Percentiles rank a stretch among this genome's conserved stretches.
phyloP scores from a whole-genome alignment of 805 yeast genomes.

The Pichia kluyveri region DNA sequence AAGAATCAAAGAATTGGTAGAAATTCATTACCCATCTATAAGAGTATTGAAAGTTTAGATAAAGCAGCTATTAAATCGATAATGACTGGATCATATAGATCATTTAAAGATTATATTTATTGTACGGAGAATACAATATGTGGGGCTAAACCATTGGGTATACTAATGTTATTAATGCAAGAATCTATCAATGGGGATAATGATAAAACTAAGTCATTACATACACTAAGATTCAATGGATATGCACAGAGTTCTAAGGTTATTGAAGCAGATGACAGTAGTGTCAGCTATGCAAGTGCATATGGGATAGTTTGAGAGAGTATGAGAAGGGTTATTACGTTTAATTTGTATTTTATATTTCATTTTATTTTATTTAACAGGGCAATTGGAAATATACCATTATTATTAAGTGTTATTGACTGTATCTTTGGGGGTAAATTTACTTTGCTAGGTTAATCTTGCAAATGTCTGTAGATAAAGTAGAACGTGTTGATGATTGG shows the following conservation, averaged over 20 bases:
- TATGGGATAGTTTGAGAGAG: conserved; percentile 29
- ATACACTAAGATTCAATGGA: conserved; percentile 58
- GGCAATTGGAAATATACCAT: no score
- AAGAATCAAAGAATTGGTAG: conserved; percentile 1
- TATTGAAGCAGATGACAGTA: conserved; percentile 42
- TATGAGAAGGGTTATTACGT: not conserved
- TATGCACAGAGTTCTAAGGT: conserved; percentile 70
- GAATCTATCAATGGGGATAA: conserved; percentile 6
- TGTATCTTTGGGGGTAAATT: no score
- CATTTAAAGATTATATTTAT: conserved; percentile 61
- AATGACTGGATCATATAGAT: conserved; percentile 41
- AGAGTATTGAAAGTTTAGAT: conserved; percentile 71
- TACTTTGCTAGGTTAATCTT: no score
- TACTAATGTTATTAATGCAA: conserved; percentile 51
- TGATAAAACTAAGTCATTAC: conserved; percentile 6
- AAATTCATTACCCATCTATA: conserved; percentile 33
- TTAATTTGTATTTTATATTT: not conserved
- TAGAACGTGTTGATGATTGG: not conserved
- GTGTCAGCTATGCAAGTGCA: conserved; percentile 91
- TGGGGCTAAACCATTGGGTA: conserved; percentile 76
- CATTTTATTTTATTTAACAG: no score
- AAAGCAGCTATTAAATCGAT: conserved; percentile 57
- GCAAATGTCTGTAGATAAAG: not conserved
- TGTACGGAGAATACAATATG: conserved; percentile 84
- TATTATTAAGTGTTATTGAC: no score